phyloP scores from a whole-genome alignment of 2,329 filamentous ascomycete genomes.

The Verticillium nonalfalfae region DNA sequence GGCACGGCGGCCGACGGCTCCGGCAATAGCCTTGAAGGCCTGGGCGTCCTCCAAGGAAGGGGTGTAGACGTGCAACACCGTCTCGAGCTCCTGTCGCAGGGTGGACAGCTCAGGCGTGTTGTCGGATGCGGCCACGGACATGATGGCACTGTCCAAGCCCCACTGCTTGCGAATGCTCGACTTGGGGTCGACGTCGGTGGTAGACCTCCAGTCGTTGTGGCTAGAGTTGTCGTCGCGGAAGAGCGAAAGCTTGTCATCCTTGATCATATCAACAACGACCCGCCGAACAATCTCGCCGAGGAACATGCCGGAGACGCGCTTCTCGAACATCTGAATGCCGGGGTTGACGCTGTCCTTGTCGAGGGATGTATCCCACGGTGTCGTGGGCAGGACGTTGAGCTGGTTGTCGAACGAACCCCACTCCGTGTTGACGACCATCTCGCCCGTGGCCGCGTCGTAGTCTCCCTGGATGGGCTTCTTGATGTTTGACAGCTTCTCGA shows the following conservation, averaged over 20 bases:
- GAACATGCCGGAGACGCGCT: conserved; percentile 98
- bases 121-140: conserved; percentile 83
- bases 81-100: conserved; percentile 72
- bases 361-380: conserved; percentile 71
- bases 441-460: conserved; percentile 74
- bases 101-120: conserved; percentile 63
- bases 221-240: conserved; percentile 73
- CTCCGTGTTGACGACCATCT: conserved; percentile 98
- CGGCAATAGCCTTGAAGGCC: conserved; percentile 76
- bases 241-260: conserved; percentile 59
- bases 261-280: conserved; percentile 65
- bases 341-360: conserved; percentile 82
- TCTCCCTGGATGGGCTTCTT: conserved; percentile 67
- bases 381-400: conserved; percentile 80
- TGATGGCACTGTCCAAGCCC: conserved; percentile 86
- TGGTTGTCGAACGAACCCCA: conserved; percentile 98
- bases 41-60: conserved; percentile 78
- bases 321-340: conserved; percentile 97
- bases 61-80: conserved; percentile 67
- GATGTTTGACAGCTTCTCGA: conserved; percentile 83
- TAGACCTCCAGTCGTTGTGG: conserved; percentile 62
- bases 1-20: conserved; percentile 80
- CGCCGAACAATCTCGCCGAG: conserved; percentile 86
- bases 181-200: conserved; percentile 59
- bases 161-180: conserved; percentile 71